Conservation (phyloP, 1,139 yeast species). For the Suhomyces maxii region DNA sequence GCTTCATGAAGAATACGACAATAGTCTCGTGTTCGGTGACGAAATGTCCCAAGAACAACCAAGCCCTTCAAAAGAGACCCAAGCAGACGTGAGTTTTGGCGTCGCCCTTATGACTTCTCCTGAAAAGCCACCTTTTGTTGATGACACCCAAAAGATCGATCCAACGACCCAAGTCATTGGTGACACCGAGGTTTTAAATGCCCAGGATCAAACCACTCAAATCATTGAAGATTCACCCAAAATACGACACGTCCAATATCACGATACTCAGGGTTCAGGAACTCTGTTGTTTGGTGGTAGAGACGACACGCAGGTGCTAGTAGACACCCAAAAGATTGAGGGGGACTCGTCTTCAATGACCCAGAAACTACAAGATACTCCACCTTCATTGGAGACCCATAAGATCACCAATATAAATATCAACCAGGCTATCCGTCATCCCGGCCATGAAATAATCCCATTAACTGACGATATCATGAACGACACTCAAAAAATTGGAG, state of each 20-base stretch:
- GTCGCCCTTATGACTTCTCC: background rate
- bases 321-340: conserved; percentile 4
- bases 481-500: background rate
- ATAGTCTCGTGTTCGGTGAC: conserved; percentile 11
- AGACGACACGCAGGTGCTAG: background rate
- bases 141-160: background rate
- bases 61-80: conserved; percentile 1
- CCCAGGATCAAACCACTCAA: background rate
- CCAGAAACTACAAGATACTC: background rate
- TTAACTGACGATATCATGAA: background rate
- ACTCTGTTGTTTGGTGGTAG: conserved; percentile 1
- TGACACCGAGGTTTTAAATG: background rate
- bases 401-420: background rate
- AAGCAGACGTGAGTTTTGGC: background rate
- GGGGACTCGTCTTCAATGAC: no score
- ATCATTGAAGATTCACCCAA: background rate
- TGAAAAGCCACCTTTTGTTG: background rate
- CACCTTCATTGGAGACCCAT: background rate
- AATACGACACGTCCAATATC: conserved; percentile 1
- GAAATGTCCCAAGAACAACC: background rate
- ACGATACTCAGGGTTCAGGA: conserved; percentile 2
- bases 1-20: conserved; percentile 5
- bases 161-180: background rate
- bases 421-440: no score
- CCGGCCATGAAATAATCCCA: background rate